Conservation (phyloP, 2,329 filamentous ascomycete species). For the Sarocladiaceae sp. region DNA sequence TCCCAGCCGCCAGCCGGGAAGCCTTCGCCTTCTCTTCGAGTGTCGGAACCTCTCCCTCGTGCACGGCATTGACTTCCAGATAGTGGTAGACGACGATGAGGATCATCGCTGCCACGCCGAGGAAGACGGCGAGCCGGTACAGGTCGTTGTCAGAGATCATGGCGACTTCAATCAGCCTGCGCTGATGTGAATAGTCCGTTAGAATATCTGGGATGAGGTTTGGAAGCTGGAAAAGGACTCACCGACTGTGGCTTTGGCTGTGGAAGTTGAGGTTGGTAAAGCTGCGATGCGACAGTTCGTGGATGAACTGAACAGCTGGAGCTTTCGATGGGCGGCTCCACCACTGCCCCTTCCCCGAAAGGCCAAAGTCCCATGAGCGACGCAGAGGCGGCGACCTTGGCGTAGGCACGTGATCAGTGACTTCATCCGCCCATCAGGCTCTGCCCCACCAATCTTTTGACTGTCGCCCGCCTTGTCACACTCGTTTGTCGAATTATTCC, state of each 20-base stretch:
- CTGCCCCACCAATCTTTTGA: conserved; percentile 8
- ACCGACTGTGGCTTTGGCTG: too few relatives aligned
- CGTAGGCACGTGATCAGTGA: conserved; percentile 6
- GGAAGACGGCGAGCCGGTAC: conserved; percentile 86
- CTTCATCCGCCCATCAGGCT: conserved; percentile 8
- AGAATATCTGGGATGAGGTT: too few relatives aligned
- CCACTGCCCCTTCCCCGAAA: background rate
- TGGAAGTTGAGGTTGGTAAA: background rate
- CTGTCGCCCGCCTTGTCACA: background rate
- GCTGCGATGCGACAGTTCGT: background rate
- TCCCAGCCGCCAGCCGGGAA: conserved; percentile 10
- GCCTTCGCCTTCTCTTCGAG: conserved; percentile 7
- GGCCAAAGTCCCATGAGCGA: background rate
- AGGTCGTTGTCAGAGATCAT: conserved; percentile 96
- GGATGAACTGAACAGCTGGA: conserved; percentile 10
- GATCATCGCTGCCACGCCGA: conserved; percentile 83
- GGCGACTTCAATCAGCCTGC: conserved; percentile 28
- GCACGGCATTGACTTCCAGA: conserved; percentile 76
- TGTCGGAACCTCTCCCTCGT: conserved; percentile 12
- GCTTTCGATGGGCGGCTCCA: background rate
- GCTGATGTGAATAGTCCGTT: too few relatives aligned
- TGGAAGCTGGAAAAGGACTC: too few relatives aligned
- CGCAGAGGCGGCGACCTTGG: background rate
- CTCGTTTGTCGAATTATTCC: conserved; percentile 6
- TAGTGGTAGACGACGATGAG: conserved; percentile 95